These are phyloP conservation scores for Ceratocystis lukuohia DNA, from an alignment of 2,329 filamentous ascomycete species.

Conservation along the genomic window DNA sequence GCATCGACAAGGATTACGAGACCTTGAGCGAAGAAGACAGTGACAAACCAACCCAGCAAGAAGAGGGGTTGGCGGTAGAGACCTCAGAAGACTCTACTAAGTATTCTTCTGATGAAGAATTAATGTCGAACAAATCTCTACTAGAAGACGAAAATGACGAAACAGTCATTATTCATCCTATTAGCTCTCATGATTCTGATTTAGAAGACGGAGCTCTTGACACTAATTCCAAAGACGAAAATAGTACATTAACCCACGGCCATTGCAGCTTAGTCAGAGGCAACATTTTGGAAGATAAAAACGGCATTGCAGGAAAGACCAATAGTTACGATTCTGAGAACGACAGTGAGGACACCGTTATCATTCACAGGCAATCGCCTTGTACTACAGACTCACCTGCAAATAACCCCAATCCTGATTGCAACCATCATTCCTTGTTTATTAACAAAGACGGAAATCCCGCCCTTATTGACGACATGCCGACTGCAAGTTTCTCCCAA, in stretches of 20 bases:
- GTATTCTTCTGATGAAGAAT: background rate
- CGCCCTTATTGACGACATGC: background rate
- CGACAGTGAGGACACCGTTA: constrained; percentile 6
- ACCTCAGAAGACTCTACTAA: background rate
- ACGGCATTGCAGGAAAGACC: background rate
- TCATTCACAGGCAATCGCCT: background rate
- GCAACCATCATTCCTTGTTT: background rate
- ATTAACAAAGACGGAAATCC: background rate
- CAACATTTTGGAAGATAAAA: background rate
- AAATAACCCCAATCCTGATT: background rate
- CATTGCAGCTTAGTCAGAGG: background rate
- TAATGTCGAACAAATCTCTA: background rate
- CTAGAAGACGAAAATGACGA: constrained; percentile 4
- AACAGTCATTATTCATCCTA: background rate
- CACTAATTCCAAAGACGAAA: background rate
- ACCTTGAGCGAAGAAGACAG: constrained; percentile 3
- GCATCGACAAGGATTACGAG: background rate
- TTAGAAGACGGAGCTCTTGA: background rate
- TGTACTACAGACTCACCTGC: background rate
- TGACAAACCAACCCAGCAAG: background rate
- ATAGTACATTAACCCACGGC: background rate
- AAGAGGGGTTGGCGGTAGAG: background rate
- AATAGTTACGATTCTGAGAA: background rate
- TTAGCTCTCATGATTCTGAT: background rate
- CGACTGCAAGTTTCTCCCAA: background rate